Base-by-base conservation (phyloP, 2,329 filamentous ascomycete genomes). In the Trichothecium roseum region DNA sequence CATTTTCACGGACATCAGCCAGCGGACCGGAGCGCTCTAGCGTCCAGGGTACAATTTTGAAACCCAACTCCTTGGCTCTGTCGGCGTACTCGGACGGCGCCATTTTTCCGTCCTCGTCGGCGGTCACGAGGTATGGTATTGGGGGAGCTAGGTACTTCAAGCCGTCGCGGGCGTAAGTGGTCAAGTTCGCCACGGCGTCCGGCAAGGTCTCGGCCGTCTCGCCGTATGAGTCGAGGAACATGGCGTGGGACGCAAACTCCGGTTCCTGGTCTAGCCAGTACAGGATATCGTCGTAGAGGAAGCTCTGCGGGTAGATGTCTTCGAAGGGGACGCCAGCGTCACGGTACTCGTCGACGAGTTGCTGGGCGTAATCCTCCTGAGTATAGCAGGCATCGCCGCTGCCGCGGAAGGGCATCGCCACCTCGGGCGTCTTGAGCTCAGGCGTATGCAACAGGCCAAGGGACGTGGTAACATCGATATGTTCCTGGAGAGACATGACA, bases 21-120 rank as follows among this genome's bases (percentile, higher is more conserved):
- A 81, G 53, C 38, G 74, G 76, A 0, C 74, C 74, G 0, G 72
- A 78, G 20, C 80, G 68, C 56, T 85, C 81, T 31, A 83, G 66
- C 7, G 69, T 74, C 80, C 80, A 85, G 1, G 77, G 69, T 29
- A 84, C 68, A 40, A 84, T 73, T 33, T 78, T 66, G 30, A 84
- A 58, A 1, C 74, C 76, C 6, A 75, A 67, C 43, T 69, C 60
- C 50, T 74, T 75, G 15, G 76, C 78, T 32, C 64, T 64, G 30
- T 56, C 59, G 4, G 80, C 79, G 45, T 84, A 85, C 28, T 57
- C 59, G 30, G 72, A 79, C 4, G 79, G 74, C 5, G 80, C 64
- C 28, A 82, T 76, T 43, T 67, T 64, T 40, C 66, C 64, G 4
- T 65, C 56, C 17, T 62, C 57, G 18, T 68, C 54, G 17, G 68